A percentile compares a stretch with the other conserved stretches of the same genome.
These are phyloP conservation scores for Botrytis aclada DNA, from an alignment of 2,329 filamentous ascomycete genomes.

Conservation along the genomic window DNA sequence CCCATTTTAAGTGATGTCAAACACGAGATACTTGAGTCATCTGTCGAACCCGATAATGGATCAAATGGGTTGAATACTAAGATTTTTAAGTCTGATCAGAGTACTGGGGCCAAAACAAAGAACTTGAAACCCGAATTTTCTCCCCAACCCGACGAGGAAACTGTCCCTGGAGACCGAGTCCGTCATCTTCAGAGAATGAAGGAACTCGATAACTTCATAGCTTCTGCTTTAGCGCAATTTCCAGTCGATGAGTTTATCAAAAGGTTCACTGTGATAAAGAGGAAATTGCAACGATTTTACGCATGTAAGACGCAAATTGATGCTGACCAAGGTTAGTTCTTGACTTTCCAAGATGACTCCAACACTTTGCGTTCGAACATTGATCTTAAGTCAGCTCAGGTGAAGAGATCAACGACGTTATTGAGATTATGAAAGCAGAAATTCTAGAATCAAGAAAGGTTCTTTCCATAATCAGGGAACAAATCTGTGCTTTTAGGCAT, in stretches of 20 bases:
- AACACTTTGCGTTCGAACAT: background rate
- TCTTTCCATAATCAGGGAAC: background rate
- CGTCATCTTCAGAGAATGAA: background rate
- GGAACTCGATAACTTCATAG: background rate
- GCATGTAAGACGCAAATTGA: no score
- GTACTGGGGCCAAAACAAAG: background rate
- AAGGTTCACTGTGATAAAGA: background rate
- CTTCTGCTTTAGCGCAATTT: background rate
- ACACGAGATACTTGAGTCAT: background rate
- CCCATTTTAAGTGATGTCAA: background rate
- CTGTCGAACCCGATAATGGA: background rate
- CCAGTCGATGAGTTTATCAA: background rate
- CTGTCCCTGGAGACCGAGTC: background rate
- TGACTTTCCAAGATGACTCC: background rate
- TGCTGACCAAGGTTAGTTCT: background rate
- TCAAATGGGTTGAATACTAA: background rate
- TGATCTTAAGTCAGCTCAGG: background rate
- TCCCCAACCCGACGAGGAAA: background rate
- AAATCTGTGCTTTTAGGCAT: background rate
- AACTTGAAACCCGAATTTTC: background rate
- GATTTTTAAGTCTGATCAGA: background rate
- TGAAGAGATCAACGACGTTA: background rate
- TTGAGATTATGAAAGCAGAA: background rate
- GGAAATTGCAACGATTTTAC: background rate
- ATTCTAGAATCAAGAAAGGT: background rate